Conservation (phyloP, 345 rosid species). For the Adansonia digitata region DNA sequence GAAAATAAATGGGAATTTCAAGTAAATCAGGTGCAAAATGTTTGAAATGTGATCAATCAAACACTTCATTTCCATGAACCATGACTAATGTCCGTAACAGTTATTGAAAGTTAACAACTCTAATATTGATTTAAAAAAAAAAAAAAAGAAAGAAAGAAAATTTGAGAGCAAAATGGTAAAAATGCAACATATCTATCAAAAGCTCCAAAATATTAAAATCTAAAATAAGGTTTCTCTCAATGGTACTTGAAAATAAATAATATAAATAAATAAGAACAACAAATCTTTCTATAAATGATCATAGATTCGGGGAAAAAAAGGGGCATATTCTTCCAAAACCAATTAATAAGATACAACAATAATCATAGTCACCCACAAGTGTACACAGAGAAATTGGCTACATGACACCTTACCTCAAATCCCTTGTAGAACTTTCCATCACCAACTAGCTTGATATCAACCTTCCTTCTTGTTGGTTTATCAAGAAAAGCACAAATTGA, state of each 20-base stretch:
- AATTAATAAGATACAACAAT: background rate
- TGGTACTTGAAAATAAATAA: background rate
- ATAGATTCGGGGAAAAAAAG: background rate
- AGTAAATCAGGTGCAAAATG: background rate
- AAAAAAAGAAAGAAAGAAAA: background rate
- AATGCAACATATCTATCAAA: background rate
- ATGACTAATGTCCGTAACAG: background rate
- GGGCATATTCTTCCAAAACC: background rate
- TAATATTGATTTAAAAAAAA: background rate
- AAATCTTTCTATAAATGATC: background rate
- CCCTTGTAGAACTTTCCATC: slow-evolving; percentile 79
- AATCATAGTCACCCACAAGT: background rate
- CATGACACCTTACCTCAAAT: slow-evolving; percentile 48
- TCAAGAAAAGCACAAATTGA: slow-evolving; percentile 84
- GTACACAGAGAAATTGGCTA: background rate
- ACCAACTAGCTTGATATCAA: slow-evolving; percentile 60
- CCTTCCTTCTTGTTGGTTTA: slow-evolving; percentile 64
- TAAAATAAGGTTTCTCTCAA: background rate
- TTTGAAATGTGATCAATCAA: background rate
- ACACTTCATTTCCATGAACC: background rate
- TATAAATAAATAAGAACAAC: background rate
- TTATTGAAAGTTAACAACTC: background rate
- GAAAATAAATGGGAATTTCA: background rate
- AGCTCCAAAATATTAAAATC: background rate
- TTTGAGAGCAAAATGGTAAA: background rate